Evolutionary conservation across 495 filamentous ascomycete genomes (phyloP).

Genomic region (Penicillium lagena): DNA sequence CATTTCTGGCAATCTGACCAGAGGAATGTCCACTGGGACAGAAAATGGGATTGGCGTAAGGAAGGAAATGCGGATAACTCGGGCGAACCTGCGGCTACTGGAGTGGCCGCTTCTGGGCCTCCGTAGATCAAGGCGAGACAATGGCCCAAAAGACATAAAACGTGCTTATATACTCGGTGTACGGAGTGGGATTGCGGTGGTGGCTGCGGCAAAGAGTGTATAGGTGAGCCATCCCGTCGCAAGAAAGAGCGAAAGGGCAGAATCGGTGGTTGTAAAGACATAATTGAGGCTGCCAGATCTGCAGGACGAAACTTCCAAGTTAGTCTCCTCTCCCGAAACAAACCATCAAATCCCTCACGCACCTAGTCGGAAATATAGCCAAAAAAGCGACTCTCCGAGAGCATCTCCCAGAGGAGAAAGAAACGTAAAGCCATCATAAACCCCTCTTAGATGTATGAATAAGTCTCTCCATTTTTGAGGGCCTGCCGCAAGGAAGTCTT

Average conservation of each 20-base stretch:
- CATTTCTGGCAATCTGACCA: constrained; percentile 24
- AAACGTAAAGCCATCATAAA: background rate
- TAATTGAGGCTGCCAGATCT: constrained; percentile 17
- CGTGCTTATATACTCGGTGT: constrained; percentile 12
- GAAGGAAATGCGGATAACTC: constrained; percentile 12
- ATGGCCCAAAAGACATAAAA: constrained; percentile 14
- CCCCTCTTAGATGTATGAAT: constrained; percentile 1
- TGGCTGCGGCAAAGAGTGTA: background rate
- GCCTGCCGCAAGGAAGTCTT: constrained; percentile 11
- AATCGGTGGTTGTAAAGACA: constrained; percentile 4
- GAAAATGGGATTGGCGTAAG: constrained; percentile 17
- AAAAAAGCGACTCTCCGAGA: constrained; percentile 15
- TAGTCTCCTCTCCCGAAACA: no score
- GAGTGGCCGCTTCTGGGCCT: constrained; percentile 6
- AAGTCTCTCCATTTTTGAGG: constrained; percentile 11
- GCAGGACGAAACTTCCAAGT: no score
- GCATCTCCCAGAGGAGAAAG: constrained; percentile 3
- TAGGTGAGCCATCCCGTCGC: constrained; percentile 13
- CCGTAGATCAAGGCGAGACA: constrained; percentile 15
- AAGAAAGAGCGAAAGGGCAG: constrained; percentile 17
- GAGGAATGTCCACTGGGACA: constrained; percentile 21
- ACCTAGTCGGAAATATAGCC: constrained; percentile 18
- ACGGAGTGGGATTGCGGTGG: constrained; percentile 1
- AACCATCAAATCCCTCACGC: background rate
- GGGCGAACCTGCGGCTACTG: constrained; percentile 3